phyloP scores from a whole-genome alignment of 2,329 filamentous ascomycete species.

The Sporothrix pallida region DNA sequence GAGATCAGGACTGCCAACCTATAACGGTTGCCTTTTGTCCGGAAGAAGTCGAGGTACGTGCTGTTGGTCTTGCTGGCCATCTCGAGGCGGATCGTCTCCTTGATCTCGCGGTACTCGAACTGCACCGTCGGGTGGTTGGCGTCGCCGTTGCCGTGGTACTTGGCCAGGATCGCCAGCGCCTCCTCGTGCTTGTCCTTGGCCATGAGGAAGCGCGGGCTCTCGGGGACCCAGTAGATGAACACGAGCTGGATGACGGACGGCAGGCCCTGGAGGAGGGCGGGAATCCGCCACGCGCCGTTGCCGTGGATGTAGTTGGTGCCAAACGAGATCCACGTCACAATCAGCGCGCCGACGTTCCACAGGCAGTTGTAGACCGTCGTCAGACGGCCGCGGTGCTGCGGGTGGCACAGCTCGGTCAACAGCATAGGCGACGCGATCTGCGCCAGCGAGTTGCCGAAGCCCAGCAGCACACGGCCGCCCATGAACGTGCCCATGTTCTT shows the following conservation, averaged over 20 bases:
- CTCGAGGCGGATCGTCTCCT: slow-evolving; percentile 61
- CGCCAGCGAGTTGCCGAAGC: slow-evolving; percentile 70
- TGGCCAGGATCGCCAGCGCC: slow-evolving; percentile 63
- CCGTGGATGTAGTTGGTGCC: slow-evolving; percentile 35
- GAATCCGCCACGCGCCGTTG: neutral
- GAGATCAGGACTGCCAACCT: slow-evolving; percentile 66
- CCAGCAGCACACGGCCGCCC: slow-evolving; percentile 65
- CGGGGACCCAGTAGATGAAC: slow-evolving; percentile 72
- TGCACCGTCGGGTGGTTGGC: slow-evolving; percentile 64
- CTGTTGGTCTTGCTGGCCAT: slow-evolving; percentile 59
- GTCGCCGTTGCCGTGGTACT: slow-evolving; percentile 66
- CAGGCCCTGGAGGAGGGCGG: neutral
- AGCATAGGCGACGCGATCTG: slow-evolving; percentile 69
- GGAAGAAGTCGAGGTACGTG: slow-evolving; percentile 64
- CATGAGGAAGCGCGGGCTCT: slow-evolving; percentile 70
- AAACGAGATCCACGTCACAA: slow-evolving; percentile 37
- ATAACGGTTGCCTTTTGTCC: slow-evolving; percentile 67
- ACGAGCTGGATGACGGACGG: slow-evolving; percentile 63
- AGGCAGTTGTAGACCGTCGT: slow-evolving; percentile 72
- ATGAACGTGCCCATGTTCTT: slow-evolving; percentile 55
- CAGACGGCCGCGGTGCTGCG: slow-evolving; percentile 69
- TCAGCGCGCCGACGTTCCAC: slow-evolving; percentile 58
- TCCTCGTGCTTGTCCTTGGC: slow-evolving; percentile 64
- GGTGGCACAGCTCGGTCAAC: slow-evolving; percentile 70
- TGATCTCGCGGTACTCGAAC: slow-evolving; percentile 71